Evolutionary conservation across 768 basidiomycete species (phyloP).

Genomic region (Cystobasidium ongulense): DNA sequence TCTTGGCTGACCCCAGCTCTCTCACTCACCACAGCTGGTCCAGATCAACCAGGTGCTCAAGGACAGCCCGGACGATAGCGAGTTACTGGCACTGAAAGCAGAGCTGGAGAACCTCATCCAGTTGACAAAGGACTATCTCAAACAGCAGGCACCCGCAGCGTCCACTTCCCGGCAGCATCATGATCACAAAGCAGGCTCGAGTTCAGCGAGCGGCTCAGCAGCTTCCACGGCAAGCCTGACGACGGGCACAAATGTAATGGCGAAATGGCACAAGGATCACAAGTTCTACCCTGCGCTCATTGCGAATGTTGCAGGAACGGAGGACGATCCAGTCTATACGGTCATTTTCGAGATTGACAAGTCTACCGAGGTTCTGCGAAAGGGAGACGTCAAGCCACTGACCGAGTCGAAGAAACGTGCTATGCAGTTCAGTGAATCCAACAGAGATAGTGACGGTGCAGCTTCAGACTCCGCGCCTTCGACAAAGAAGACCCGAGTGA

Average conservation of each 20-base stretch:
- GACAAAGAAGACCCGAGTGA: constrained; percentile 68
- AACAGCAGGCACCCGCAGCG: constrained; percentile 51
- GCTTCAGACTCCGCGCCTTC: constrained; percentile 44
- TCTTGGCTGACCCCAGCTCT: neutral
- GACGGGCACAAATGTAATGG: constrained; percentile 76
- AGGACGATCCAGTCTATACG: constrained; percentile 74
- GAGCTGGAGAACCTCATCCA: constrained; percentile 76
- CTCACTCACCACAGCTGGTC: neutral
- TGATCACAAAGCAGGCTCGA: constrained; percentile 49
- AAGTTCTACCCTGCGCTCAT: constrained; percentile 83
- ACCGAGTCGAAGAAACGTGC: constrained; percentile 61
- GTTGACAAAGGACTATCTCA: constrained; percentile 56
- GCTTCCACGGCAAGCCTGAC: constrained; percentile 48
- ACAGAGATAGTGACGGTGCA: neutral
- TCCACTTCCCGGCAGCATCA: constrained; percentile 50
- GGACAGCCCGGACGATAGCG: constrained; percentile 64
- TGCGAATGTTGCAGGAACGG: constrained; percentile 69
- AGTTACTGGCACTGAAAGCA: constrained; percentile 62
- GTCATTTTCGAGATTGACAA: constrained; percentile 88
- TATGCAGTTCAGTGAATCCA: constrained; percentile 44
- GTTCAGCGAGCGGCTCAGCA: constrained; percentile 49
- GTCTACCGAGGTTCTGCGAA: constrained; percentile 74
- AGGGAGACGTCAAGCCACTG: constrained; percentile 46
- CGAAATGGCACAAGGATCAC: constrained; percentile 75
- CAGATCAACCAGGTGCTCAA: constrained; percentile 70